phyloP scores from a whole-genome alignment of 1,284 basidiomycete species.

The Ceratobasidium sp. region DNA sequence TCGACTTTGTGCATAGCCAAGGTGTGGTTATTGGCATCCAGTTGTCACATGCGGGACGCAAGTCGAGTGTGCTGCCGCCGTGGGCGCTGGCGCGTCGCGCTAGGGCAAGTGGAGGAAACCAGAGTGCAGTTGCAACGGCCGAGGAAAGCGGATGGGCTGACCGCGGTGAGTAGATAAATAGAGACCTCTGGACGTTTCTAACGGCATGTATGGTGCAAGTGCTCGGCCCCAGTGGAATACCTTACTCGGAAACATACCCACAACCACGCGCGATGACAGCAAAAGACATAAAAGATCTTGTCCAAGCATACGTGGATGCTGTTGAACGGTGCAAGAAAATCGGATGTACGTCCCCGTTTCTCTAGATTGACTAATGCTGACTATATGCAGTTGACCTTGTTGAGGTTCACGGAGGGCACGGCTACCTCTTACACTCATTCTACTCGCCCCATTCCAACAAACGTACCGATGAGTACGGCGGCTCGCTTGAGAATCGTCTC shows the following conservation, averaged over 20 bases:
- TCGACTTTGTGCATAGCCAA: conserved; percentile 82
- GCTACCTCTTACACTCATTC: conserved; percentile 75
- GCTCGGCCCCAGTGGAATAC: too few species aligned
- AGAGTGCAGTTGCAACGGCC: conserved; percentile 55
- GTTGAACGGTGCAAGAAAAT: conserved; percentile 70
- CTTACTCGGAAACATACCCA: conserved; percentile 59
- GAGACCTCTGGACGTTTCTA: too few species aligned
- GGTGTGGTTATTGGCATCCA: conserved; percentile 74
- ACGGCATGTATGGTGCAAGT: too few species aligned
- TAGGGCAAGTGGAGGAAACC: conserved; percentile 54
- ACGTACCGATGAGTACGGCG: conserved; percentile 80
- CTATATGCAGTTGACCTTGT: conserved; percentile 79
- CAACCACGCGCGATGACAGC: conserved; percentile 69
- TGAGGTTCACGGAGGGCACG: conserved; percentile 82
- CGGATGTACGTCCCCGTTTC: conserved; percentile 66
- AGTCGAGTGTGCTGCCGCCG: conserved; percentile 73
- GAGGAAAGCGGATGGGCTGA: conserved; percentile 79
- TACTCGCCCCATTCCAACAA: conserved; percentile 78
- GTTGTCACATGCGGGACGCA: conserved; percentile 83
- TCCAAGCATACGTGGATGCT: conserved; percentile 64
- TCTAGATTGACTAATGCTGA: conserved; percentile 24
- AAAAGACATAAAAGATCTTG: conserved; percentile 65
- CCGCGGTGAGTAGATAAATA: conserved; percentile 59
- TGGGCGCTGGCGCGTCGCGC: conserved; percentile 60
- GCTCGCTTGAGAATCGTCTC: conserved; percentile 78